Evolutionary conservation across 192 early-diverging fungal species (phyloP), one percentile per base, ranked within the genome.

Genomic region (Mortierella alpina): DNA sequence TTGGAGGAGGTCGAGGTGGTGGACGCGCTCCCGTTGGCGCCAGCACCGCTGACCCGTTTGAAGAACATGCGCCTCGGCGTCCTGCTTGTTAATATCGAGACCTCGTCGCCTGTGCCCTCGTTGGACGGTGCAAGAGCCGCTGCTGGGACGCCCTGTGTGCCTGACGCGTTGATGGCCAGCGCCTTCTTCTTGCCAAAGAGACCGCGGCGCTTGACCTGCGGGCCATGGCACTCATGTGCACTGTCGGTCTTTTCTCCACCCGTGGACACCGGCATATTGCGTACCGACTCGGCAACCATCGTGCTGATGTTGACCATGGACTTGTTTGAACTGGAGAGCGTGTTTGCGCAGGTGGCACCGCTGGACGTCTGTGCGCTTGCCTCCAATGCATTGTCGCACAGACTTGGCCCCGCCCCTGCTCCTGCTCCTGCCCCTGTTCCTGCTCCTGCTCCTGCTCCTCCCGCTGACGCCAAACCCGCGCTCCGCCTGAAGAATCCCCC

Each of bases 401-500:
- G 59, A 11, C 9, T 61, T 59, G 42, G 14, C 41, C n/a, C 23
- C 44, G 42, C 48, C 15, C 51, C 47, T 48, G 40, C 15, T 13
- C 18, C 42, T 44, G 13, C 10, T 69, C 12, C 11, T 69, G 54
- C 59, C 70, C 55, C 20, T 54, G 20, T 56, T 22, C 44, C 13
- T 67, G 31, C 41, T 42, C 31, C 64, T 66, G 31, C 31, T 65
- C n/a, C 51, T 55, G 44, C 7, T 64, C 10, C 23, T 61, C 39
- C 72, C 56, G 47, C 67, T 47, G 2, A 23, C 44, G 58, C 63
- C 57, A 31, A 31, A 3, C 31, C 31, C 3, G 31, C 31, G 31
- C 31, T 31, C 52, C 66, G 51, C 10, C 60, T 52, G 56, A 89
- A 86, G n/a, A 87, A 57, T 6, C 81, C 73, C 20, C 84, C 86